Evolutionary conservation across 495 filamentous ascomycete genomes (phyloP), one percentile per base, ranked within the genome.

Genomic region (Darksidea phi): DNA sequence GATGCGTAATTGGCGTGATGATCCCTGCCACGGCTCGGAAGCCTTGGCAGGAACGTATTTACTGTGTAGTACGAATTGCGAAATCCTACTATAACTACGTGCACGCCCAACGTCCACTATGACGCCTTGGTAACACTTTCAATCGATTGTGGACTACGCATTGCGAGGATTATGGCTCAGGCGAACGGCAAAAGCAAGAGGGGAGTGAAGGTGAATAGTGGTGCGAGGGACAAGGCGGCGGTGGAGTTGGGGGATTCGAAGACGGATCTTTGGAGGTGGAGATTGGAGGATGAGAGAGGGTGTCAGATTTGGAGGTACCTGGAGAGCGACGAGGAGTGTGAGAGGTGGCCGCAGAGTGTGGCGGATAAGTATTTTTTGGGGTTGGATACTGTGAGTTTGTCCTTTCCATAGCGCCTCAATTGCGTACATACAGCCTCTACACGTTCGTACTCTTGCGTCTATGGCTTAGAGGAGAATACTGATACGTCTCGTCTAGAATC

Each of bases 301-400:
- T 80, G 88, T 54, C 91, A 96, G 63, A 96, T 90, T 21, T 98
- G 94, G 94, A 85, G 90, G 51, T 97, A 97, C 69, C 81, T 98
- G 6, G 81, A 89, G 68, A 83, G 86, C 6, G 90, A 95, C 49
- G 82, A 90, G 58, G 84, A 89, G 45, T 69, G 78, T 28, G 77
- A 88, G 57, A 75, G 81, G 55, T 97, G 95, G 94, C 91, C 92
- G 13, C 92, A 96, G 72, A 85, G 84, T 17, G 75, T 74, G 42
- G 88, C 90, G 20, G 94, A 98, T 67, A 95, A 88, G 71, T 92
- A 90, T 70, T 86, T 84, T 65, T 74, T 98, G 21, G 90, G 90
- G 15, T 72, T 96, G 25, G 85, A 84, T 28, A 83, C 80, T 15
- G 87, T 88, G 71, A 28, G 64, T 56, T 43, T 23, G 26, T 6